A percentile compares a stretch with the other conserved stretches of the same genome.
Conservation (phyloP, 2,329 filamentous ascomycete species). For the Colletotrichum spaethianum region DNA sequence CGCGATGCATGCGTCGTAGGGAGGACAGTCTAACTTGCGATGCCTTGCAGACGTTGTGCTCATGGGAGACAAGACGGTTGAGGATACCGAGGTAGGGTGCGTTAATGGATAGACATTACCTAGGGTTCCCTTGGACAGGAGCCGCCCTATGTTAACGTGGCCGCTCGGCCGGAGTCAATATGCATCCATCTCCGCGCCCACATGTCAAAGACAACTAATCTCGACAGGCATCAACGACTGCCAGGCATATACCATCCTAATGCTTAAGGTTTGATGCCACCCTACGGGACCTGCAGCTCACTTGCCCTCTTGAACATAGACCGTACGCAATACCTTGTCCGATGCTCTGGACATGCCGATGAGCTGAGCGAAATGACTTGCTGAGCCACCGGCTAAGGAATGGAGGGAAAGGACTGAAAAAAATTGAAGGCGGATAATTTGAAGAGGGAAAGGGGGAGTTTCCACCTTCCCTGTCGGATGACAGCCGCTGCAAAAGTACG, state of each 20-base stretch:
- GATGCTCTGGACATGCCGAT: not conserved
- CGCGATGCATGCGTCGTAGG: not conserved
- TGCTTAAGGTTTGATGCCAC: slow-evolving; percentile 39
- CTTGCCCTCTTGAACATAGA: slow-evolving; percentile 1
- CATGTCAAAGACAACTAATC: not conserved
- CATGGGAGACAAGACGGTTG: not conserved
- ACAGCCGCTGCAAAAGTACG: slow-evolving; percentile 3
- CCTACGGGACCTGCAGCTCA: slow-evolving; percentile 22
- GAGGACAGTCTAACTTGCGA: not conserved
- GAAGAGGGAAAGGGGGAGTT: slow-evolving; percentile 12
- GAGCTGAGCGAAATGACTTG: not conserved
- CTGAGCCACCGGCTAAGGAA: not conserved
- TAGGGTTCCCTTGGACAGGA: not conserved
- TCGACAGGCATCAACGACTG: not conserved
- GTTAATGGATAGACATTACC: not conserved
- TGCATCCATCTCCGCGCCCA: not conserved
- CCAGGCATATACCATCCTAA: not conserved
- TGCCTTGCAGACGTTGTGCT: not conserved
- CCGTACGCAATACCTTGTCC: not conserved
- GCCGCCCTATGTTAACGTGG: not conserved
- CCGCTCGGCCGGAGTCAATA: not conserved
- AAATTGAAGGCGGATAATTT: slow-evolving; percentile 1
- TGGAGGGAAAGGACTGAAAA: no score
- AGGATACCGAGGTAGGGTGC: not conserved
- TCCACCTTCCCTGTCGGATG: slow-evolving; percentile 9